phyloP scores from a whole-genome alignment of 495 filamentous ascomycete species.

The Chaetomium fimeti region DNA sequence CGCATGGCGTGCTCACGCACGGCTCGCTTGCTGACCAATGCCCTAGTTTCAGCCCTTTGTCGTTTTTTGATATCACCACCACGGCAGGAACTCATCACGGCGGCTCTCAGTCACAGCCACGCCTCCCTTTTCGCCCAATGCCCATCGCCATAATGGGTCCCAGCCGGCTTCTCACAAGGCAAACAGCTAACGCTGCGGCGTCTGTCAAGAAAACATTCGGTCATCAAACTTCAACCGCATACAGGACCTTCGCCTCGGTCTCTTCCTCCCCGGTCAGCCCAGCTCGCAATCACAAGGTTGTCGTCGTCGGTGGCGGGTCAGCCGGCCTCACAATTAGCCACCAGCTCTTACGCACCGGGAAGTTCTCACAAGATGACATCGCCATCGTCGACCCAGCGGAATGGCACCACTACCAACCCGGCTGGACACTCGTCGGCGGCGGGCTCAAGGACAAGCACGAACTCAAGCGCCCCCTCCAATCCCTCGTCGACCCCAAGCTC shows the following conservation, averaged over 20 bases:
- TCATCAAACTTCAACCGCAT: conserved; percentile 4
- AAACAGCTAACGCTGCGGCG: conserved; percentile 10
- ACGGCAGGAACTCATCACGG: background rate
- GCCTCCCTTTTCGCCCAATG: background rate
- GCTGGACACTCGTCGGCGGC: conserved; percentile 66
- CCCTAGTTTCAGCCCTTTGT: background rate
- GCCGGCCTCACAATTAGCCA: conserved; percentile 63
- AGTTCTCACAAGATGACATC: conserved; percentile 59
- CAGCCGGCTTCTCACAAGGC: conserved; percentile 12
- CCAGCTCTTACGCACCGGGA: conserved; percentile 58
- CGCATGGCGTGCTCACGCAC: conserved; percentile 5
- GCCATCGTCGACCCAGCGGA: conserved; percentile 64
- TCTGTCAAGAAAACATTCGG: conserved; percentile 3
- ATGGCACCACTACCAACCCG: conserved; percentile 69
- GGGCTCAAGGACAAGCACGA: conserved; percentile 60
- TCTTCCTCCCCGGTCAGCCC: conserved; percentile 41
- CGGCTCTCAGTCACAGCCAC: background rate
- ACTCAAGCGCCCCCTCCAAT: conserved; percentile 51
- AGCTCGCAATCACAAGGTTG: conserved; percentile 55
- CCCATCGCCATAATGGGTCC: conserved; percentile 6
- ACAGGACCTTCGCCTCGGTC: conserved; percentile 28
- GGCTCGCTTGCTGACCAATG: background rate
- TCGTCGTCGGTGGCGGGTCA: conserved; percentile 62
- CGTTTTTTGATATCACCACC: background rate
- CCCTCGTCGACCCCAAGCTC: conserved; percentile 58